Evolutionary conservation across 2,329 filamentous ascomycete genomes (phyloP), one percentile per base, ranked within the genome.

Genomic region (Calonectria pteridis): DNA sequence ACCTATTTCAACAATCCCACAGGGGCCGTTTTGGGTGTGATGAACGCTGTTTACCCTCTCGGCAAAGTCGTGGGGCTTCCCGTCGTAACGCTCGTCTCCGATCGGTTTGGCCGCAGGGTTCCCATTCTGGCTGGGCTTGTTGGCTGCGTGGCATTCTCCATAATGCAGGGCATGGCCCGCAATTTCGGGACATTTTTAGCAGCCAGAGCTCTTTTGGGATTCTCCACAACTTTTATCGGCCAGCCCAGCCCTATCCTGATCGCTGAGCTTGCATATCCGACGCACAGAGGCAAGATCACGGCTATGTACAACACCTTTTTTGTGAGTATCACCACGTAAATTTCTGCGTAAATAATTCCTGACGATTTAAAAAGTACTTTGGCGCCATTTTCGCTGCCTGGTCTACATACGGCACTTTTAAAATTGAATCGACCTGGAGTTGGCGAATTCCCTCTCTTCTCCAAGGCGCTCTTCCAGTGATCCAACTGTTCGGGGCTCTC

Each of bases 351-450:
- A 10, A 46, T 11, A 2, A 28, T 7, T n/a, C 1, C 59, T 63
- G 28, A 63, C 26, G 23, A 13, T 59, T 28, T 26, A 4, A 26
- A 63, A 46, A 75, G 72, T 74, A 68, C 6, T 62, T 74, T 11
- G 59, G 59, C n/a, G 59, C 35, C 9, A 90, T 91, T 59, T 76
- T 85, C 2, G 87, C 89, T 0, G 87, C 88, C 1, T 86, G 84
- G 35, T 87, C 89, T 28, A 86, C 88, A 0, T 87, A 89, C 68
- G 77, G 73, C 0, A 90, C 89, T 58, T 86, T 85, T 28, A 77
- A 81, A n/a, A 81, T 82, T 66, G 51, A 16, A 4, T 78, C 14
- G 67, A 79, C 84, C 77, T 83, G 78, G 76, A 73, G 80, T 40
- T 84, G 80, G 82, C 83, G 85, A 72, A 83, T 86, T 13, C 86